Percentiles rank a stretch among this genome's conserved stretches.
phyloP scores from a whole-genome alignment of 441 rosid genomes.

The Populus tomentosa region DNA sequence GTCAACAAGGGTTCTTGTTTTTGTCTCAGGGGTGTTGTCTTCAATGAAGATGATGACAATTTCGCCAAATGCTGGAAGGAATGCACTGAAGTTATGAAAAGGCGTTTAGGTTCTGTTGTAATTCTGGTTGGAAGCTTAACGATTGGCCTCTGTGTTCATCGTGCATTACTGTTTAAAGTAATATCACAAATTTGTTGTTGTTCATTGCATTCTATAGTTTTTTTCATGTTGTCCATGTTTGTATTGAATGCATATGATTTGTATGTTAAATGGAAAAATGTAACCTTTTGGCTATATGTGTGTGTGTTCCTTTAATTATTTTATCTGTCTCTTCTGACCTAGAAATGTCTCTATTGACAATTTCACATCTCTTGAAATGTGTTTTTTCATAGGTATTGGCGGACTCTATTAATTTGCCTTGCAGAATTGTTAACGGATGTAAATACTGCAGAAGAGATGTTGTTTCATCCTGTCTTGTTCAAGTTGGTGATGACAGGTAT shows the following conservation, averaged over 20 bases:
- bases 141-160: slow-evolving; percentile 92
- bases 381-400: slow-evolving; percentile 62
- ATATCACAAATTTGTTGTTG: slow-evolving; percentile 16
- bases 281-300: neutral
- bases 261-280: slow-evolving; percentile 22
- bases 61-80: slow-evolving; percentile 65
- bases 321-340: neutral
- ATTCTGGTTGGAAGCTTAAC: slow-evolving; percentile 86
- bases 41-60: slow-evolving; percentile 55
- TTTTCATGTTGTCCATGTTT: slow-evolving; percentile 1
- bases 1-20: slow-evolving; percentile 12
- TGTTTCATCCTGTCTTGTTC: slow-evolving; percentile 86
- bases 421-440: slow-evolving; percentile 96
- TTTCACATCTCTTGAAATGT: slow-evolving; percentile 8
- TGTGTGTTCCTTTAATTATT: neutral
- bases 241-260: neutral
- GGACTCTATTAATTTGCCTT: slow-evolving; percentile 78
- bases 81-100: slow-evolving; percentile 57
- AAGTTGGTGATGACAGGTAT: slow-evolving; percentile 81
- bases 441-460: slow-evolving; percentile 75
- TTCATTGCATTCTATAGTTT: neutral
- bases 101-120: slow-evolving; percentile 61
- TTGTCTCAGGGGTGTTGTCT: slow-evolving; percentile 57
- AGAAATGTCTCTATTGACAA: neutral
- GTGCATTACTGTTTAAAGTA: slow-evolving; percentile 89